These are phyloP conservation scores for Lipomyces lipofer DNA, from an alignment of 805 yeast genomes.

Conservation along the genomic window DNA sequence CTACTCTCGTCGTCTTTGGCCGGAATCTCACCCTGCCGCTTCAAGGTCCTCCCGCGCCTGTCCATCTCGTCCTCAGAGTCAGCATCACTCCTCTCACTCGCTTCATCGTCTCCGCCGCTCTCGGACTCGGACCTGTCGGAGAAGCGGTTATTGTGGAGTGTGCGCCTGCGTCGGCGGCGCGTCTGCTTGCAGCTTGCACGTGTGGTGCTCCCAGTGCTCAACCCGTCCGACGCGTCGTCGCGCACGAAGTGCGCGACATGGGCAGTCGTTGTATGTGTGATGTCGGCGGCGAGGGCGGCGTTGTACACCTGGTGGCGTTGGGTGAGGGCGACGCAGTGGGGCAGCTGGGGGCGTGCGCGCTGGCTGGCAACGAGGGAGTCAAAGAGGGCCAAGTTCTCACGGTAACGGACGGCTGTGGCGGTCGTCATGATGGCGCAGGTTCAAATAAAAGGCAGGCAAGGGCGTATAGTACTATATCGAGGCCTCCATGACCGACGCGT, in stretches of 20 bases:
- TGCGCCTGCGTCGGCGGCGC: slow-evolving; percentile 10
- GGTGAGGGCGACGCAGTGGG: not conserved
- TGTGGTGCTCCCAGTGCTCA: not conserved
- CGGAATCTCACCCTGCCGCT: slow-evolving; percentile 14
- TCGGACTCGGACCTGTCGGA: slow-evolving; percentile 22
- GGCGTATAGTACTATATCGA: no score
- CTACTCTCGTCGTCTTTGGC: not conserved
- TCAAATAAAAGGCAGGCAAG: no score
- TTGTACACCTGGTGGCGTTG: not conserved
- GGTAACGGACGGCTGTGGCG: slow-evolving; percentile 9
- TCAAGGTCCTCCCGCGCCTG: slow-evolving; percentile 13
- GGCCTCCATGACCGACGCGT: no score
- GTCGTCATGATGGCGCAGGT: not conserved
- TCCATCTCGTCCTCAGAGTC: slow-evolving; percentile 1
- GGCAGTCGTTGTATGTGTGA: not conserved
- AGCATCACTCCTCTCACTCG: not conserved
- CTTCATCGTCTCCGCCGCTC: not conserved
- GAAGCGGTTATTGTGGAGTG: slow-evolving; percentile 15
- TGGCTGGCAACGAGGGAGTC: slow-evolving; percentile 2
- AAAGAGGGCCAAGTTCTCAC: slow-evolving; percentile 14
- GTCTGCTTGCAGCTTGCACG: not conserved
- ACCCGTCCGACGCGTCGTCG: not conserved
- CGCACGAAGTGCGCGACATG: not conserved
- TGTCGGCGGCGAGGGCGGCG: not conserved
- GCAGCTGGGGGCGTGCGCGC: not conserved